A percentile compares a stretch with the other conserved stretches of the same genome.
phyloP scores from a whole-genome alignment of 768 basidiomycete genomes.

The Psilocybe azurescens region DNA sequence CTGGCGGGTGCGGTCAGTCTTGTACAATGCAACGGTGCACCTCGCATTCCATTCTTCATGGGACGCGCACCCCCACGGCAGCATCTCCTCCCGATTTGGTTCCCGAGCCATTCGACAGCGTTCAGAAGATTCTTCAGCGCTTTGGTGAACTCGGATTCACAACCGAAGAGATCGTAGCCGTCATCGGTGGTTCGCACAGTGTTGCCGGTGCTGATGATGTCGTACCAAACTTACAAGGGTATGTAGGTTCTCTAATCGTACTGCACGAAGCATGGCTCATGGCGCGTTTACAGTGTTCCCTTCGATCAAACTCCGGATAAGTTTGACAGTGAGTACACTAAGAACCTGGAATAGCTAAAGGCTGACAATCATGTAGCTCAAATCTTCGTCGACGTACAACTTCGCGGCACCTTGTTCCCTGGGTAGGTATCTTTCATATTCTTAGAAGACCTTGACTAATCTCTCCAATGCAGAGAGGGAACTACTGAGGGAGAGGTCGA shows the following conservation, averaged over 20 bases:
- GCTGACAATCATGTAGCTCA: constrained; percentile 28
- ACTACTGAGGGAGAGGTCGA: constrained; percentile 43
- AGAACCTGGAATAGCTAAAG: neutral
- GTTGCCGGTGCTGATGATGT: constrained; percentile 22
- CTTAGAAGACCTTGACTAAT: neutral
- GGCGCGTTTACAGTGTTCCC: constrained; percentile 26
- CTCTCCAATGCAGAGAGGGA: constrained; percentile 31
- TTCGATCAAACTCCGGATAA: constrained; percentile 49
- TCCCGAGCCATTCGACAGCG: constrained; percentile 26
- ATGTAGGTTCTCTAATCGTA: neutral
- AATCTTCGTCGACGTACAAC: constrained; percentile 50
- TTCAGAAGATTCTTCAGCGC: constrained; percentile 34
- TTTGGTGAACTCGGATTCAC: constrained; percentile 42
- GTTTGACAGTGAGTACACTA: constrained; percentile 37
- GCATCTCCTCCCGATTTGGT: constrained; percentile 31
- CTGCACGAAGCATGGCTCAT: neutral
- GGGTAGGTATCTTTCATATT: constrained; percentile 28
- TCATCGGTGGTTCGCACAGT: constrained; percentile 32
- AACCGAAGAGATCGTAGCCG: constrained; percentile 39
- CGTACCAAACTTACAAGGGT: constrained; percentile 23
- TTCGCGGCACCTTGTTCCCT: constrained; percentile 47
- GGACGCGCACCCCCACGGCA: constrained; percentile 40
- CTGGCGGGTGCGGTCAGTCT: constrained; percentile 50
- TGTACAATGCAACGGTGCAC: constrained; percentile 48
- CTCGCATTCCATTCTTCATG: constrained; percentile 43